Conservation (phyloP, 352 stramenopile genomes). For the Pythium dissimile region DNA sequence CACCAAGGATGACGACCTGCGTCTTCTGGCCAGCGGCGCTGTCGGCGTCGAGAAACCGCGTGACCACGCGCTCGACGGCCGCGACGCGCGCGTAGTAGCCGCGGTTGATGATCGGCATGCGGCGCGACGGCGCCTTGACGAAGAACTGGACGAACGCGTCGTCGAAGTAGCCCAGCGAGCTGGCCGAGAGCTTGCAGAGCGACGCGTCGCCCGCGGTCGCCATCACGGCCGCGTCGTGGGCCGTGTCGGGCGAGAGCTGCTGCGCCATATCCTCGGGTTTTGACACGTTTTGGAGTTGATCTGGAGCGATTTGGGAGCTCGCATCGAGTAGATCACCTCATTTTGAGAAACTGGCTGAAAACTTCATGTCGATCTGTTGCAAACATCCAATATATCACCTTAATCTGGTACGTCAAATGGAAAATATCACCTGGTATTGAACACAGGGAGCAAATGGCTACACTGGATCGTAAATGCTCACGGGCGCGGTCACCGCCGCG, state of each 20-base stretch:
- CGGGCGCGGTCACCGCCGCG: not conserved
- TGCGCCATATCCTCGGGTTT: not conserved
- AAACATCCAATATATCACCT: too few relatives aligned
- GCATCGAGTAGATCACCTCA: not conserved
- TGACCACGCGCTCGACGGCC: constrained; percentile 66
- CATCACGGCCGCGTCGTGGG: constrained; percentile 72
- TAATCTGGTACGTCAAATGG: not conserved
- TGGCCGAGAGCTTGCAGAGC: constrained; percentile 84
- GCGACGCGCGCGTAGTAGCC: constrained; percentile 85
- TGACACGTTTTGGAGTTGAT: not conserved
- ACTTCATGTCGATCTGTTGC: not conserved
- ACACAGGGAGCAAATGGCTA: constrained; percentile 8
- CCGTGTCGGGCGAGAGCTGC: constrained; percentile 1
- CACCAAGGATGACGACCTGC: constrained; percentile 82
- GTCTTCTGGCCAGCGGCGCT: constrained; percentile 25
- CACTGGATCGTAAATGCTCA: constrained; percentile 24
- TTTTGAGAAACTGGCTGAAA: not conserved
- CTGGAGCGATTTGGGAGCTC: not conserved
- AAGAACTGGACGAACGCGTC: constrained; percentile 83
- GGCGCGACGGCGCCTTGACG: constrained; percentile 73
- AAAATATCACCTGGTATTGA: constrained; percentile 6
- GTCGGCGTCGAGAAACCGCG: constrained; percentile 46
- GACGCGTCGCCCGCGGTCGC: constrained; percentile 81
- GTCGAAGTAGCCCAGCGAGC: constrained; percentile 64
- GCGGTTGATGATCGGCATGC: constrained; percentile 88